Percentiles rank a stretch among this genome's conserved stretches.
Conservation (phyloP, 345 rosid species). For the Chamaenerion angustifolium region DNA sequence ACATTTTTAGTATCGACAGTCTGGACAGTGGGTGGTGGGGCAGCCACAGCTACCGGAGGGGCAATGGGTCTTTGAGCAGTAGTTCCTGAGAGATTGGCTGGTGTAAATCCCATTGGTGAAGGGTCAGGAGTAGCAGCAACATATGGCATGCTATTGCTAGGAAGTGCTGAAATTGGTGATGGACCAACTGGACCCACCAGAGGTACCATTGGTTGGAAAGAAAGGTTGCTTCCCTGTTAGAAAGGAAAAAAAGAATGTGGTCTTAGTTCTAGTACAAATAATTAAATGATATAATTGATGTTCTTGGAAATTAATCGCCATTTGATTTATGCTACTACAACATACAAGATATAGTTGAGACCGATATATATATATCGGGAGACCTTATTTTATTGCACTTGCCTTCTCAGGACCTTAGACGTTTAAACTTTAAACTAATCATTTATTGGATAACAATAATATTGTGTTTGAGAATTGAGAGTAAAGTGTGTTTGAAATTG, state of each 20-base stretch:
- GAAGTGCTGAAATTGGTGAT: constrained; percentile 17
- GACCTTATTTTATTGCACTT: no score
- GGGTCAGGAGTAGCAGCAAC: constrained; percentile 32
- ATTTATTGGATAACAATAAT: no score
- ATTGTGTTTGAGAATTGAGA: no score
- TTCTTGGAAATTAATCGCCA: background rate
- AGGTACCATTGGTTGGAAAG: constrained; percentile 39
- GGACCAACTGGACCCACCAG: constrained; percentile 41
- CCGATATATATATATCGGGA: no score
- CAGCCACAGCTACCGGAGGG: constrained; percentile 22
- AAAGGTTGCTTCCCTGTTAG: constrained; percentile 30
- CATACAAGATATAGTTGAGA: constrained; percentile 81
- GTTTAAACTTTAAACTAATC: no score
- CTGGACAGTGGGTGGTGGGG: constrained; percentile 85
- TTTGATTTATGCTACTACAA: constrained; percentile 3
- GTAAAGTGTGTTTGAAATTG: no score
- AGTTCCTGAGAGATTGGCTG: constrained; percentile 38
- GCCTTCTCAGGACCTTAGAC: no score
- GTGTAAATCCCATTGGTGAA: constrained; percentile 53
- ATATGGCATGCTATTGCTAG: constrained; percentile 42
- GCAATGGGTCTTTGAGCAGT: constrained; percentile 38
- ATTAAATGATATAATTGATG: background rate
- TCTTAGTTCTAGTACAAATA: constrained; percentile 2
- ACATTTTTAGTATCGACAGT: constrained; percentile 78
- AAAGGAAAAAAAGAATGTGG: background rate